These are phyloP conservation scores for Lasiosphaeria hispida DNA, from an alignment of 495 filamentous ascomycete species.

Conservation along the genomic window DNA sequence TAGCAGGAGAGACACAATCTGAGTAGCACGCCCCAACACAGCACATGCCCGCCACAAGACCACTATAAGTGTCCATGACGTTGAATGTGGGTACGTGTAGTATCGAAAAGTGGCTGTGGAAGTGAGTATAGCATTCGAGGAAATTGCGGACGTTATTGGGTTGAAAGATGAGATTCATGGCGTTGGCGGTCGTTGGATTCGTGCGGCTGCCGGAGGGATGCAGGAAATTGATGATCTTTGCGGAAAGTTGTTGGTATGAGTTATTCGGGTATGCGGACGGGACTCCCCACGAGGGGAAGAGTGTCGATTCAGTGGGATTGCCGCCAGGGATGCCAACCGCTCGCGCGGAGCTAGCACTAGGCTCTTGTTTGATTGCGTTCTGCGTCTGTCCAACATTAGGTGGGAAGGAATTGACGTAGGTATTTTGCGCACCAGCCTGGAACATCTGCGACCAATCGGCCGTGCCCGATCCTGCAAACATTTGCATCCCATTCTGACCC, in stretches of 20 bases:
- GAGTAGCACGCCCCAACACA: constrained; percentile 69
- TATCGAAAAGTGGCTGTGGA: constrained; percentile 66
- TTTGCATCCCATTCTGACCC: constrained; percentile 50
- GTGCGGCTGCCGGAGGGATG: constrained; percentile 45
- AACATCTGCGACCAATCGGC: constrained; percentile 71
- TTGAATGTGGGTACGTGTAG: constrained; percentile 67
- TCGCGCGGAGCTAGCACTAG: constrained; percentile 39
- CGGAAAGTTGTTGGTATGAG: constrained; percentile 49
- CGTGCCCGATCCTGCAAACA: constrained; percentile 47
- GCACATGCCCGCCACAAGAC: constrained; percentile 60
- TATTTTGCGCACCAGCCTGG: constrained; percentile 62
- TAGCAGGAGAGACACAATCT: constrained; percentile 45
- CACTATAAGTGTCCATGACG: constrained; percentile 56
- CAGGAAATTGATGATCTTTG: constrained; percentile 53
- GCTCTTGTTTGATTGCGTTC: constrained; percentile 53
- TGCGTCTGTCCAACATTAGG: constrained; percentile 53
- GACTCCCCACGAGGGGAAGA: constrained; percentile 42
- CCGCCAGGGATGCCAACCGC: constrained; percentile 40
- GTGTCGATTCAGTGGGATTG: constrained; percentile 38
- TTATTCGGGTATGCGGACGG: constrained; percentile 40
- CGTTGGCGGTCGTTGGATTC: constrained; percentile 34
- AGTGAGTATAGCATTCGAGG: constrained; percentile 59
- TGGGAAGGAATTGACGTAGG: constrained; percentile 59
- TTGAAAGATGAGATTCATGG: constrained; percentile 52
- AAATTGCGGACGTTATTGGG: constrained; percentile 61